These are phyloP conservation scores for Lactarius akahatsu DNA, from an alignment of 768 basidiomycete species.

Conservation along the genomic window DNA sequence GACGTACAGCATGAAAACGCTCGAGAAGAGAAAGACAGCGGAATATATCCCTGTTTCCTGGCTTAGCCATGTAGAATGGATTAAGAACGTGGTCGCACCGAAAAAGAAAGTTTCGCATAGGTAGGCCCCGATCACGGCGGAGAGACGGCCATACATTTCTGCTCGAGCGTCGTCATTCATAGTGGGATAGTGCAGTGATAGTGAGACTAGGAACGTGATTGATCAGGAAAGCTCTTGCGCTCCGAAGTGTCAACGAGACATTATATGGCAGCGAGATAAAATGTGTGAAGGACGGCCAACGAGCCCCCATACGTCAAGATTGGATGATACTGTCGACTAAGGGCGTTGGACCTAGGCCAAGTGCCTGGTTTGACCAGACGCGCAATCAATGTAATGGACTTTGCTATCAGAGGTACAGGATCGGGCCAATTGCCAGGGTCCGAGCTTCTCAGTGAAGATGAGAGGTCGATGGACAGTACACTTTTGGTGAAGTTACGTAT, in stretches of 20 bases:
- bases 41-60: neutral
- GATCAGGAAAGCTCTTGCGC: neutral
- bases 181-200: neutral
- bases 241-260: neutral
- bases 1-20: neutral
- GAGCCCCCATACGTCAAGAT: neutral
- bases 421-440: neutral
- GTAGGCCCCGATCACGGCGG: neutral
- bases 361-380: neutral
- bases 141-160: neutral
- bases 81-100: neutral
- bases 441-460: neutral
- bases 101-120: conserved; percentile 15
- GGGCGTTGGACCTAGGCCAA: neutral
- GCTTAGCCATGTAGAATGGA: neutral
- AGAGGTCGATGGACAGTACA: neutral
- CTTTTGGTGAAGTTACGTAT: neutral
- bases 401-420: neutral
- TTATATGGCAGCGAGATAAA: neutral
- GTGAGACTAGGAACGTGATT: neutral
- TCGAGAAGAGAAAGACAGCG: conserved; percentile 1
- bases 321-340: neutral
- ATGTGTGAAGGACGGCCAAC: neutral
- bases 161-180: neutral
- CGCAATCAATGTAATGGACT: neutral